Base-by-base conservation (phyloP, 1,284 basidiomycete species). In the Wallemia mellicola region DNA sequence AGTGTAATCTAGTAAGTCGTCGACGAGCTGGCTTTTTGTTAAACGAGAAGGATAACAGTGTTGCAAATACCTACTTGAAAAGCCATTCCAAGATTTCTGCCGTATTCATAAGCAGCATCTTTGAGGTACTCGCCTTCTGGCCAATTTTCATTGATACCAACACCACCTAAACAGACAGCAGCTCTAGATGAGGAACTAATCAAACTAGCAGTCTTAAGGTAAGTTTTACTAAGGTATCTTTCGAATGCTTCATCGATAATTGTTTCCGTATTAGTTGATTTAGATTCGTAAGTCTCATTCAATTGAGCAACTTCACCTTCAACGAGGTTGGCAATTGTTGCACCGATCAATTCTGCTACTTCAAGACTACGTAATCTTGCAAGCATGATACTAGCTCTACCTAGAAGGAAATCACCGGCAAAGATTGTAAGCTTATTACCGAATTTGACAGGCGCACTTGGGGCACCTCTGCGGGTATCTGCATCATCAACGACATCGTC, bases 361-460 rank as follows among this genome's bases (percentile, higher is more conserved):
- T 96, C 87, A 64, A 73, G 75, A 63, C 82, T 81, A 1, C 89
- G 86, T 3, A 99, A 75, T 17, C 91, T 76, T 0, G 88, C 81
- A 2, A 98, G 76, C 0, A 86, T 83, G 7, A 88, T 81, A 63
- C 82, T 86, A 1, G 92, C 86, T 56, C 92, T 79, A 14, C 88
- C 94, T 7, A 99, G 78, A 25, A 99, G 73, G 70, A 98, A 98
- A 70, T 96, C 91, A 19, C 94, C 92, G 0, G 83, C 89, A 22
- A 99, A 79, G 64, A 99, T 82, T 32, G 86, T 78, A 11, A 95
- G 76, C 69, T 98, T 98, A 76, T 92, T 95, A n/a, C 86, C 88
- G 66, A 92, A 92, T 9, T 80, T 80, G 7, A 80, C 76, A 0
- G 91, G 94, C 0, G 88, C 88, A 15, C 83, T 86, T 2, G 87